Conservation (phyloP, 768 basidiomycete genomes). For the Pulveroboletus ravenelii region DNA sequence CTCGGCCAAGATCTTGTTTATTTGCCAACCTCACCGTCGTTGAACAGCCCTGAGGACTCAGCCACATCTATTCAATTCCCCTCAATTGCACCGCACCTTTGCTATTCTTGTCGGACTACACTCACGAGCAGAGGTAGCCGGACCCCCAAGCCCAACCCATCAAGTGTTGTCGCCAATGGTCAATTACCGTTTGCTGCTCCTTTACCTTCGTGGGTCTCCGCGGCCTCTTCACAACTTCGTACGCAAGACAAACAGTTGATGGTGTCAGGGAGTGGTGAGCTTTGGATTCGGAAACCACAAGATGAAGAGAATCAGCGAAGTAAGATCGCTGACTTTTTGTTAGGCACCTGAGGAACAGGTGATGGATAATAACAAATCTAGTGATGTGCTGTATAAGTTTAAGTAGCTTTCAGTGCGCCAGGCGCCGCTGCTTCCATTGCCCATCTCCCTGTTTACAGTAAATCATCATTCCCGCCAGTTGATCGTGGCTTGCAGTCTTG, state of each 20-base stretch:
- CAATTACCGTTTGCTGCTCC: slow-evolving; percentile 15
- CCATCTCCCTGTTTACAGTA: not conserved
- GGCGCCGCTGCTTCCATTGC: not conserved
- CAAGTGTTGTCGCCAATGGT: not conserved
- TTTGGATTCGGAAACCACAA: slow-evolving; percentile 31
- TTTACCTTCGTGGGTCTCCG: slow-evolving; percentile 33
- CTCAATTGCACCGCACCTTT: slow-evolving; percentile 42
- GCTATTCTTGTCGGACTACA: slow-evolving; percentile 60
- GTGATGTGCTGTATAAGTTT: not conserved
- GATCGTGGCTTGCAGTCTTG: not conserved
- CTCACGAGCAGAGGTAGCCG: slow-evolving; percentile 56
- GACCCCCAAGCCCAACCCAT: slow-evolving; percentile 21
- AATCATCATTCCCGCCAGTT: not conserved
- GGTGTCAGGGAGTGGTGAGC: slow-evolving; percentile 19
- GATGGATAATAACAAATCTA: not conserved
- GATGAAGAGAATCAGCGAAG: slow-evolving; percentile 35
- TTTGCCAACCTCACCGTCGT: not conserved
- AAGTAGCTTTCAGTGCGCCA: not conserved
- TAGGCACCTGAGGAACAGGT: slow-evolving; percentile 22
- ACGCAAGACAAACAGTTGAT: not conserved
- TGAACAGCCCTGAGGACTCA: not conserved
- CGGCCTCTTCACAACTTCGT: not conserved
- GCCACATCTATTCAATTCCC: slow-evolving; percentile 1
- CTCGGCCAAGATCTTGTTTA: slow-evolving; percentile 14
- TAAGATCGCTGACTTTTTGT: slow-evolving; percentile 36